A percentile compares a stretch with the other conserved stretches of the same genome.
Evolutionary conservation across 2,329 filamentous ascomycete genomes (phyloP).

Genomic region (Cladorrhinum sp.): DNA sequence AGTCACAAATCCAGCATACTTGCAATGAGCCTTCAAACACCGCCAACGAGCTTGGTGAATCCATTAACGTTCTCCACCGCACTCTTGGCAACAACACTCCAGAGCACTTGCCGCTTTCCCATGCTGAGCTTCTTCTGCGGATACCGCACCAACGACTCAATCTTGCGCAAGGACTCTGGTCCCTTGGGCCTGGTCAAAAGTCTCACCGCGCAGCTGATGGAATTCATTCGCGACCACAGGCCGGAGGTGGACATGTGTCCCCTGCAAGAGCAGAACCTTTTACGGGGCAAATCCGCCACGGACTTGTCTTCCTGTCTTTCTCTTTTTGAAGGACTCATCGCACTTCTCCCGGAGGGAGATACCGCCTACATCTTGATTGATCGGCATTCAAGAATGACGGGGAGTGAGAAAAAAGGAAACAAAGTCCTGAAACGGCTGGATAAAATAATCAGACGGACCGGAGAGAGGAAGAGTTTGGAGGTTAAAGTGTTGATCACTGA

Average conservation of each 20-base stretch:
- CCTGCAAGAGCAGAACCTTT: background rate
- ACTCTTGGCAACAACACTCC: conserved; percentile 7
- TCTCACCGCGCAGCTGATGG: conserved; percentile 12
- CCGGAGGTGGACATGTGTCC: conserved; percentile 1
- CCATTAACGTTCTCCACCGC: conserved; percentile 15
- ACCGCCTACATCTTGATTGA: conserved; percentile 17
- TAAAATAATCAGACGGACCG: background rate
- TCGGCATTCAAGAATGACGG: conserved; percentile 7
- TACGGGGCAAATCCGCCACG: background rate
- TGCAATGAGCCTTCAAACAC: conserved; percentile 6
- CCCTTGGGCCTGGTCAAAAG: conserved; percentile 12
- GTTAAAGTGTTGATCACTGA: conserved; percentile 18
- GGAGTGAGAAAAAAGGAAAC: conserved; percentile 3
- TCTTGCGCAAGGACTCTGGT: conserved; percentile 2
- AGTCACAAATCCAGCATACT: conserved; percentile 8
- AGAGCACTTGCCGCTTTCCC: background rate
- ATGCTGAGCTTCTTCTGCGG: conserved; percentile 19
- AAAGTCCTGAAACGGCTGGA: background rate
- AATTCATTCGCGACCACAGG: conserved; percentile 6
- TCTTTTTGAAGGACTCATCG: conserved; percentile 5
- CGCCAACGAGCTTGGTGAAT: conserved; percentile 8
- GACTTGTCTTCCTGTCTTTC: background rate
- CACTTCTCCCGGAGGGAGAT: conserved; percentile 7
- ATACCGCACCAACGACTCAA: conserved; percentile 8
- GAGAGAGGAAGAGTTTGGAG: background rate